Evolutionary conservation across 306 rosid species (phyloP).

Genomic region (Cucurbita moschata): DNA sequence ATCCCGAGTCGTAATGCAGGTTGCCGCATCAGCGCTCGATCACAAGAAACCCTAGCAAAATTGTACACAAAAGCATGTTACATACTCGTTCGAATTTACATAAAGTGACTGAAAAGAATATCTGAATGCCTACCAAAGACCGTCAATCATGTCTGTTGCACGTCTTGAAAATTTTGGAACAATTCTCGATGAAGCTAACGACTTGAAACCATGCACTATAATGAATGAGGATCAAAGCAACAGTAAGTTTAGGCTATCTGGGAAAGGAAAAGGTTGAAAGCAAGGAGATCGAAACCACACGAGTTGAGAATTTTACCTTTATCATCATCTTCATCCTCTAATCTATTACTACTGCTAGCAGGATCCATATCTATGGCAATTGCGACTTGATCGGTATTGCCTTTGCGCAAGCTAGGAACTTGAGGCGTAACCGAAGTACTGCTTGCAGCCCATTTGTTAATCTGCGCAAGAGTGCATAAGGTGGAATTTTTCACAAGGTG

Average conservation of each 20-base stretch:
- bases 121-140: conserved; percentile 55
- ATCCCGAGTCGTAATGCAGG: conserved; percentile 78
- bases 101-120: conserved; percentile 4
- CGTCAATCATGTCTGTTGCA: conserved; percentile 75
- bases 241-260: not conserved
- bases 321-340: conserved; percentile 91
- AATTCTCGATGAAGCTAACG: conserved; percentile 70
- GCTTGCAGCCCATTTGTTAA: conserved; percentile 45
- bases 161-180: conserved; percentile 89
- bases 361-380: conserved; percentile 82
- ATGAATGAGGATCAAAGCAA: conserved; percentile 9
- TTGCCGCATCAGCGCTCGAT: conserved; percentile 85
- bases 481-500: not conserved
- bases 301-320: conserved; percentile 40
- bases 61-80: conserved; percentile 7
- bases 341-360: conserved; percentile 36
- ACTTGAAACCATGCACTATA: conserved; percentile 91
- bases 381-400: conserved; percentile 74
- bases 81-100: conserved; percentile 2
- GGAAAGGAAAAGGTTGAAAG: conserved; percentile 3
- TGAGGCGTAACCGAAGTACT: conserved; percentile 62
- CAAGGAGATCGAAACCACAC: not conserved
- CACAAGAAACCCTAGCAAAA: conserved; percentile 79
- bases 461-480: conserved; percentile 26
- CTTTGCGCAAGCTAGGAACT: conserved; percentile 96